A percentile compares a stretch with the other conserved stretches of the same genome.
phyloP scores from a whole-genome alignment of 2,329 filamentous ascomycete species.

The Aspergillus novofumigatus region DNA sequence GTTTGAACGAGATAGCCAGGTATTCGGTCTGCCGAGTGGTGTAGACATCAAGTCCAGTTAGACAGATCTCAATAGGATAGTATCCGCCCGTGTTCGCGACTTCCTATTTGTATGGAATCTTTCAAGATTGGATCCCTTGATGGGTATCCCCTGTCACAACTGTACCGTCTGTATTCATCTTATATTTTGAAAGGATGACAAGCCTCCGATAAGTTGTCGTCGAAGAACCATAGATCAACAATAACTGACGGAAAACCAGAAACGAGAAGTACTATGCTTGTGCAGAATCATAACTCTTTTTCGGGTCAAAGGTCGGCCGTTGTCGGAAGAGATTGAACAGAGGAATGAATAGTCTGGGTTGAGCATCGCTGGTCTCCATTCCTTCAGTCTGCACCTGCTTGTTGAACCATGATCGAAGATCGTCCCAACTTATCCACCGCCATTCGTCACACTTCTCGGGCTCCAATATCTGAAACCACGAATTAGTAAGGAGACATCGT shows the following conservation, averaged over 20 bases:
- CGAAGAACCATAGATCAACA: neutral
- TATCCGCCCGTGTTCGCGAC: neutral
- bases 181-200: too few species aligned
- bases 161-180: too few species aligned
- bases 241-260: too few species aligned
- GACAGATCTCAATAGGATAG: neutral
- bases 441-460: slow-evolving; percentile 54
- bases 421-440: slow-evolving; percentile 51
- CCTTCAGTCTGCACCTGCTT: slow-evolving; percentile 19
- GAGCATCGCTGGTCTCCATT: neutral
- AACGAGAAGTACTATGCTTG: neutral
- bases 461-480: slow-evolving; percentile 31
- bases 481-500: neutral
- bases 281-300: neutral
- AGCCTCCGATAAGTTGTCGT: too few species aligned
- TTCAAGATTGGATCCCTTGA: neutral
- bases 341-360: slow-evolving; percentile 43
- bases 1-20: slow-evolving; percentile 41
- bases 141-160: too few species aligned
- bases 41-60: slow-evolving; percentile 5
- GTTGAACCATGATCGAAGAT: slow-evolving; percentile 25
- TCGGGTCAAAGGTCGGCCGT: slow-evolving; percentile 24
- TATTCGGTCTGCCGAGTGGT: slow-evolving; percentile 46
- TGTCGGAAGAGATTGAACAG: slow-evolving; percentile 45
- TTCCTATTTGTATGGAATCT: neutral